These are phyloP conservation scores for Abelmoschus esculentus DNA, from an alignment of 345 rosid genomes.

Conservation along the genomic window DNA sequence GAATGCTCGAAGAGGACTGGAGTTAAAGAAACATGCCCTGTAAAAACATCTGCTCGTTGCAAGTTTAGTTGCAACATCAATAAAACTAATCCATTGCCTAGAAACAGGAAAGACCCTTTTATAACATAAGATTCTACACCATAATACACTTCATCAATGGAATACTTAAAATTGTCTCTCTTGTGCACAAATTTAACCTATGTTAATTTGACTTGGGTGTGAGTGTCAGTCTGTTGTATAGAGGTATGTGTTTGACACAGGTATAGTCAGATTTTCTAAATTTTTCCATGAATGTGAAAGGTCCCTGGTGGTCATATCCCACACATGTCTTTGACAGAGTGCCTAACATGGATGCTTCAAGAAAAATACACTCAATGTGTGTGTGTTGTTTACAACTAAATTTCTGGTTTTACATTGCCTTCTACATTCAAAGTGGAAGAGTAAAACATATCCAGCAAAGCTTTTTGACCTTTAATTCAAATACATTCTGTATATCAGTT, in stretches of 20 bases:
- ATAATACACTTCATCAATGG: background rate
- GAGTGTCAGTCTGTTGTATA: background rate
- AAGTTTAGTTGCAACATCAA: background rate
- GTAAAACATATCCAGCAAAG: background rate
- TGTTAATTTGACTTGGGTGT: background rate
- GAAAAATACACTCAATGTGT: background rate
- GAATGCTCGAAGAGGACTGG: background rate
- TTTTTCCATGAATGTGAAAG: background rate
- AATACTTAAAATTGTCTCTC: background rate
- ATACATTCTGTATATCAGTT: conserved; percentile 1
- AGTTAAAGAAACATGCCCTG: background rate
- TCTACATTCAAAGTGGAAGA: conserved; percentile 8
- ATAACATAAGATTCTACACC: background rate
- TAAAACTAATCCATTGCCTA: background rate
- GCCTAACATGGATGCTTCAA: background rate
- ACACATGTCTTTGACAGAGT: background rate
- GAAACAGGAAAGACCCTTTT: background rate
- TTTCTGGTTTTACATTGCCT: background rate
- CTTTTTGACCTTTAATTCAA: background rate
- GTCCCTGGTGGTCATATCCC: background rate
- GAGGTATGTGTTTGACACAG: background rate
- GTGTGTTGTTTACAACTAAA: background rate
- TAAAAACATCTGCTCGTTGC: background rate
- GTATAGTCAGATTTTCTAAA: background rate
- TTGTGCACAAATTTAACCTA: background rate